A percentile compares a stretch with the other conserved stretches of the same genome.
Evolutionary conservation across 345 rosid species (phyloP).

Genomic region (Nasturtium officinale): DNA sequence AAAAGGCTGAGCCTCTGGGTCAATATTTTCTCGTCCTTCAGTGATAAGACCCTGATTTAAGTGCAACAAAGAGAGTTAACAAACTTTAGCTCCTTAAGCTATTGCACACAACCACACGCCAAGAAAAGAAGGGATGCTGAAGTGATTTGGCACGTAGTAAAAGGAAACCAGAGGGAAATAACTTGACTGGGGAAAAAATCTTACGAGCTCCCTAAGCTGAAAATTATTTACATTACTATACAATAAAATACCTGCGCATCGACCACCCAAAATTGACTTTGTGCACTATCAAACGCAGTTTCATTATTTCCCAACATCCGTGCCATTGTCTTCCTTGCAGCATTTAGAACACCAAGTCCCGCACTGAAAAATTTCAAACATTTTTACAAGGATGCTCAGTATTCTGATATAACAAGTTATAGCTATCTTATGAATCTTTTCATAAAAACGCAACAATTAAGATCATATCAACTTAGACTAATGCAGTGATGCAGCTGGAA

Average conservation of each 20-base stretch:
- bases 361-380: conserved; percentile 63
- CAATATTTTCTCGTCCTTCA: conserved; percentile 74
- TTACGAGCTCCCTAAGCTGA: conserved; percentile 20
- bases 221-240: conserved; percentile 9
- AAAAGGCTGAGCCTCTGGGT: conserved; percentile 81
- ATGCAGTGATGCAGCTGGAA: conserved; percentile 16
- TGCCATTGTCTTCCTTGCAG: conserved; percentile 98
- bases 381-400: conserved; percentile 29
- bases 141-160: background rate
- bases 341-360: conserved; percentile 95
- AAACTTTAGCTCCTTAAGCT: conserved; percentile 26
- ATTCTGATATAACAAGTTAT: background rate
- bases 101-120: conserved; percentile 60
- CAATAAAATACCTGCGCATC: conserved; percentile 72
- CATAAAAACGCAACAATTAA: background rate
- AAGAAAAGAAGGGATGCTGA: conserved; percentile 11
- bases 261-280: conserved; percentile 96
- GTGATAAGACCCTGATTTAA: conserved; percentile 82
- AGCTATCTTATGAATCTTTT: conserved; percentile 1
- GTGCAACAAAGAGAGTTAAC: conserved; percentile 38
- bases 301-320: conserved; percentile 90
- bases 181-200: background rate
- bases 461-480: conserved; percentile 16
- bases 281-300: conserved; percentile 85
- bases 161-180: conserved; percentile 2